Evolutionary conservation across 1,284 basidiomycete genomes (phyloP), one percentile per base, ranked within the genome.

Genomic region (Tylopilus orsonianus): DNA sequence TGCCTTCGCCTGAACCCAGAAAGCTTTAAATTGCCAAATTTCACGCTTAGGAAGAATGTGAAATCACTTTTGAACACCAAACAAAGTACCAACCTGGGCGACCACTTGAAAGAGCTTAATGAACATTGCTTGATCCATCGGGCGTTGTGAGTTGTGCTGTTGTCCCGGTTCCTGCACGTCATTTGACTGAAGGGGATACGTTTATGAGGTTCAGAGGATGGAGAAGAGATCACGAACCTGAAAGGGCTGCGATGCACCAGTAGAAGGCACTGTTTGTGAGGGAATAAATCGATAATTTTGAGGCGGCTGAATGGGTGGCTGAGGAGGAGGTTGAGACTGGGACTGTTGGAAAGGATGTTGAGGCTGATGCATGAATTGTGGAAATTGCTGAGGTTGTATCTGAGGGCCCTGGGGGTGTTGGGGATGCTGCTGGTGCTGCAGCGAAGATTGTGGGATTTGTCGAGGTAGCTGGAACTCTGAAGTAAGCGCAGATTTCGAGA

Each of bases 91-190:
- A 44, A 65, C 63, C 36, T 55, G 46, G 8, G 53, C 40, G 12
- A 48, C 60, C 1, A 10, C 24, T 34, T 64, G 67, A 26, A 65
- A 69, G 27, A 38, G 35, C 23, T 46, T 50, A 16, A 53, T 44
- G 19, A 68, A 68, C n/a, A 16, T 42, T 12, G 50, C 50, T 47
- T 51, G 47, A 41, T 54, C 54, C 4, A 14, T 14, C 10, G n/a
- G 38, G 32, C 20, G 19, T 16, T 43, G 49, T 30, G 37, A 19
- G 3, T 14, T 35, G 2, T 14, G 45, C 19, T 33, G 48, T 14
- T n/a, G 20, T 26, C 22, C 39, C 35, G 48, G 48, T 26, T 46
- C 50, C 41, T 49, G 52, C 12, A 23, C 33, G 7, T 29, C 27
- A 20, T 14, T 32, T 24, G 46, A 14, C 36, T 50, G 36, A 10